Base-by-base conservation (phyloP, 768 basidiomycete species). In the Rhizopogon rudus region DNA sequence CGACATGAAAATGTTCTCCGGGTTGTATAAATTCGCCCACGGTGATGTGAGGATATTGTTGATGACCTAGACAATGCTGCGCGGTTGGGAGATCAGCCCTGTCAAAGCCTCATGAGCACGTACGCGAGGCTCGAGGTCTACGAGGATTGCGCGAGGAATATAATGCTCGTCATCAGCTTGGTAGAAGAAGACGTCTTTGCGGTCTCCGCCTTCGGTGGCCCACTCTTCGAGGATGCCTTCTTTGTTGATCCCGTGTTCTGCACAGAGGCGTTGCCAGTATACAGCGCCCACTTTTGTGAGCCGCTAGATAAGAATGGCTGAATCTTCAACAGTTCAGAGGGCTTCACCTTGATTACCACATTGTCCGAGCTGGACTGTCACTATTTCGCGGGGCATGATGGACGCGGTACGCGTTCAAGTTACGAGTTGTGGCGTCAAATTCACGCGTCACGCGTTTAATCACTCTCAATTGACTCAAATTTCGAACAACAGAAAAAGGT, bases 91-190 rank as follows among this genome's bases (percentile, higher is more conserved):
- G 17, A 37, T 35, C 45, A 31, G 40, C 31, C 31, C 9, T 29
- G 48, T 12, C 22, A 31, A 29, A 22, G 10, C 20, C 43, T 17
- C n/a, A 35, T 46, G 37, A 67, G 53, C 28, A 76, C 86, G 68
- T 65, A 97, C 96, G 68, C 97, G 81, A 17, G 97, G 97, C 68
- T 99, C 97, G 28, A 97, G 81, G 72, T 99, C 97, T 57, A 98
- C 86, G 40, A 99, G 80, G 58, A 99, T 96, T 5, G 97, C 93
- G 51, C 97, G 83, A 2, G 97, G 97, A 57, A 99, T 95, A 71
- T 98, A 99, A 65, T 97, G 95, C 69, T 98, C 97, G 65, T 99
- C 97, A 69, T 99, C 97, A n/a, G 97, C 97, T 71, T 98, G 96
- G 69, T 99, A 98, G 76, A 99, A 99, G 75, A 99, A 99, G 28